Base-by-base conservation (phyloP, 352 stramenopile species). In the Pythium aristosporum region DNA sequence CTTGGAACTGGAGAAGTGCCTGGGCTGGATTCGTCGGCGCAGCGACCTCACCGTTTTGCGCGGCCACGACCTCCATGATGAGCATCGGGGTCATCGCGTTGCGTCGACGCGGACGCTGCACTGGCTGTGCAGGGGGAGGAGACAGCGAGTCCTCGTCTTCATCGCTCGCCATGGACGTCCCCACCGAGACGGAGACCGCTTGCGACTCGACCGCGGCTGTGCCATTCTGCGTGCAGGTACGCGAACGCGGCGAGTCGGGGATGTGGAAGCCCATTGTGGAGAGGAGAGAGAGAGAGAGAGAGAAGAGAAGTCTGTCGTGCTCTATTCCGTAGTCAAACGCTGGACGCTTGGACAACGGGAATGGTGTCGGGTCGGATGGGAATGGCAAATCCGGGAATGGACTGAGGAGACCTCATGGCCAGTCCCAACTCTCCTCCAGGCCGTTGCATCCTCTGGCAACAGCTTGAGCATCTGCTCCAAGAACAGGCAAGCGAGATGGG, bases 211-310 rank as follows among this genome's bases (percentile, higher is more conserved):
- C 16, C 10, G 44, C 21, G 39, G 16, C 39, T 10, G 39, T 46
- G 5, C 16, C 1, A 15, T 15, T 21, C 18, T 46, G 39, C 15
- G 3, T 46, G 39, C 39, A 15, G 6, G 47, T 44, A 9, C 64
- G 36, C 2, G 60, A 13, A 57, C 69, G 68, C 2, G 79, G 73
- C 8, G 79, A 88, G 57, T 89, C 72, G 28, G 78, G 82, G 63
- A 89, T 88, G 69, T 81, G 80, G 73, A 80, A 87, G 47, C 82
- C 82, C 82, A 91, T 91, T 25, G 51, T 44, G 34, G 18, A 32
- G 10, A 50, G 37, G 10, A 12, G 16, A 21, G 15, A 32, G 47
- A 21, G 10, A 12, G 16, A 21, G 15, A 32, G 47, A 21, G 7
- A 39, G 18, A 21, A 21, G 23, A 21, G 13, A 21, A 67, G 34